Conservation (phyloP, 2,329 filamentous ascomycete species). For the Paracorniculantispora psalliotae region DNA sequence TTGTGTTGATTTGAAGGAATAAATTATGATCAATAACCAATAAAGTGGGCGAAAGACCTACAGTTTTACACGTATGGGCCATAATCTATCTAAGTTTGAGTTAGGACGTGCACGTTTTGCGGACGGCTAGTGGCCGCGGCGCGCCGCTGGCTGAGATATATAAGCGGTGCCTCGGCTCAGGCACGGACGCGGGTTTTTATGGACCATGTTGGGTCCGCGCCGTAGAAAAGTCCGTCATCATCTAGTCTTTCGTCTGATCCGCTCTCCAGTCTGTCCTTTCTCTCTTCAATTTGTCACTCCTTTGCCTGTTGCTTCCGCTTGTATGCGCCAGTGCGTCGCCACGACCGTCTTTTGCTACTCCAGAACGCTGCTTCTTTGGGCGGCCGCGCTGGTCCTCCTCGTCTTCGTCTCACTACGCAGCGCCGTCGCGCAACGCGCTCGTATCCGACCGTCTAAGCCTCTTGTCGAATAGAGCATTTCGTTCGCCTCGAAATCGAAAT, state of each 20-base stretch:
- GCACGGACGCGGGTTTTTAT: not conserved
- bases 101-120: no score
- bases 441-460: not conserved
- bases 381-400: constrained; percentile 29
- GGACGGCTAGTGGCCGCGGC: no score
- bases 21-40: no score
- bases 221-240: not conserved
- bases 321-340: constrained; percentile 27
- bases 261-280: no score
- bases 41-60: no score
- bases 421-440: constrained; percentile 7
- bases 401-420: constrained; percentile 6
- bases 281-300: not conserved
- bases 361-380: constrained; percentile 38
- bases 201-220: not conserved
- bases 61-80: no score
- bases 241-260: not conserved
- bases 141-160: not conserved
- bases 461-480: not conserved
- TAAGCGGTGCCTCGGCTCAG: constrained; percentile 6
- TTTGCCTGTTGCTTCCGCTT: not conserved
- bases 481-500: constrained; percentile 23
- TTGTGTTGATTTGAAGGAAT: no score
- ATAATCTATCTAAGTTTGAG: no score
- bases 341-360: constrained; percentile 37